A percentile compares a stretch with the other conserved stretches of the same genome.
phyloP scores from a whole-genome alignment of 1,139 yeast genomes.

The Barnettozyma hawaiiensis region DNA sequence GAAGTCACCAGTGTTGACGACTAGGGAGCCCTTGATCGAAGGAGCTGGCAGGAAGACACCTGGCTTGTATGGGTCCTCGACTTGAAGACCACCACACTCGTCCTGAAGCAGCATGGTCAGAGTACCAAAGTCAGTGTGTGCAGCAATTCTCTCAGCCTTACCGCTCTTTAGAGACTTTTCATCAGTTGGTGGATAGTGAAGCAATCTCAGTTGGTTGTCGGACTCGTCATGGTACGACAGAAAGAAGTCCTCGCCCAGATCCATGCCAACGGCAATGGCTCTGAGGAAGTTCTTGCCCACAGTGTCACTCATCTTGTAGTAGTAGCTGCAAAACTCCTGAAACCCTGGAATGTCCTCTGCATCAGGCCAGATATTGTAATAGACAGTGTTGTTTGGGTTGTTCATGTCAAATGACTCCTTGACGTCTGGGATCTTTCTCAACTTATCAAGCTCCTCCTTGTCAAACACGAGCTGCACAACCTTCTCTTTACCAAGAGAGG shows the following conservation, averaged over 20 bases:
- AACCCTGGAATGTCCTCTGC: not conserved
- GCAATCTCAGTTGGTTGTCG: not conserved
- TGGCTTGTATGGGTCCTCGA: constrained; percentile 13
- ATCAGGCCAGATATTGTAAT: not conserved
- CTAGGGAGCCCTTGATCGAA: not conserved
- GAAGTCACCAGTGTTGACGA: constrained; percentile 24
- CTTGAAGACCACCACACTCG: constrained; percentile 21
- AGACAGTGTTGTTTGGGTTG: not conserved
- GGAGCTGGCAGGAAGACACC: not conserved
- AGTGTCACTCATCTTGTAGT: not conserved
- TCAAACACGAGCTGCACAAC: not conserved
- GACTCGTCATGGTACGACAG: not conserved
- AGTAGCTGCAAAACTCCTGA: not conserved
- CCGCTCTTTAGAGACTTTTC: not conserved
- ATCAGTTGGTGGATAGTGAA: not conserved
- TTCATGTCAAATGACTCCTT: not conserved
- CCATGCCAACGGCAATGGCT: not conserved
- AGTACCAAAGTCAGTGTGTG: constrained; percentile 24
- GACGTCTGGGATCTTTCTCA: not conserved
- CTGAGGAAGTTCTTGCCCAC: not conserved
- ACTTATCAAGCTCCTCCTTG: not conserved
- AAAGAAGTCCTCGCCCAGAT: not conserved
- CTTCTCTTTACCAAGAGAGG: not conserved
- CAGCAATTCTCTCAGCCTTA: constrained; percentile 13
- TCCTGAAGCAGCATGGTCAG: constrained; percentile 22